phyloP scores from a whole-genome alignment of 257 asterid genomes.

The Schizonepeta tenuifolia region DNA sequence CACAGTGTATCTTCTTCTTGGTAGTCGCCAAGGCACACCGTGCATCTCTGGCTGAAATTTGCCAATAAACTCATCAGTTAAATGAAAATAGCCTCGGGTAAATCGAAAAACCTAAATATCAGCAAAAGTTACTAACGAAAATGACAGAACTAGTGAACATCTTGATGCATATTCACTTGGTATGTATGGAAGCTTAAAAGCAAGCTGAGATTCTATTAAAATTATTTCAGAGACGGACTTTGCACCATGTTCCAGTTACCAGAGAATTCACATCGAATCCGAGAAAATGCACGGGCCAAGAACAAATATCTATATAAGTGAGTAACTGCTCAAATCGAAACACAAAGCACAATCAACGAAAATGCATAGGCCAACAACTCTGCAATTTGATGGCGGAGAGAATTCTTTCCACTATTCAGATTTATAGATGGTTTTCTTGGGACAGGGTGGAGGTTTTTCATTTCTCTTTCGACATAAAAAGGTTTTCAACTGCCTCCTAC shows the following conservation, averaged over 20 bases:
- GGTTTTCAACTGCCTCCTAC: neutral
- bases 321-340: neutral
- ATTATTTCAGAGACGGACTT: too few relatives aligned
- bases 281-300: too few relatives aligned
- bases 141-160: neutral
- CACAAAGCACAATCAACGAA: too few relatives aligned
- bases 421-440: neutral
- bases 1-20: slow-evolving; percentile 63
- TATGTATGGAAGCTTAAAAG: neutral
- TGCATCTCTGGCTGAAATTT: slow-evolving; percentile 54
- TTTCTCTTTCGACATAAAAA: neutral
- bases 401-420: neutral
- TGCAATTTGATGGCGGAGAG: too few relatives aligned
- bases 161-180: neutral
- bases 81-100: neutral
- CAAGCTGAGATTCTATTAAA: neutral
- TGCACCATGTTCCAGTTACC: too few relatives aligned
- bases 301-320: neutral
- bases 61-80: neutral
- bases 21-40: slow-evolving; percentile 79
- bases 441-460: neutral
- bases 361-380: neutral
- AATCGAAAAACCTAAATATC: neutral
- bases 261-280: too few relatives aligned
- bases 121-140: neutral